Evolutionary conservation across 2,329 filamentous ascomycete species (phyloP).

Genomic region (Aspergillus brasiliensis): DNA sequence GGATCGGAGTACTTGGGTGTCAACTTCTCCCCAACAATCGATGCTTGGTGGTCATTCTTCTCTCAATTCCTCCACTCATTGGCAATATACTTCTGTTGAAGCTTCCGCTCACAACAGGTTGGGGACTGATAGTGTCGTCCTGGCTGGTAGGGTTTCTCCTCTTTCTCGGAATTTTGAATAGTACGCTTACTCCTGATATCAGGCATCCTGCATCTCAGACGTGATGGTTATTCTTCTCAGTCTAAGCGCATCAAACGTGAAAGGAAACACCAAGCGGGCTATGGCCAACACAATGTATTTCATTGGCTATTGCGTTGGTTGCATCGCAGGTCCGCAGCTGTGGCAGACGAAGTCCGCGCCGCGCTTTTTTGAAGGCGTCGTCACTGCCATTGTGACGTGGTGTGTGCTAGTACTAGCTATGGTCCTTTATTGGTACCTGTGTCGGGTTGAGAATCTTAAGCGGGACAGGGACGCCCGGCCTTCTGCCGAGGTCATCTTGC

Average conservation of each 20-base stretch:
- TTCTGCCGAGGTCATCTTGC: too few relatives aligned
- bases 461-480: not conserved
- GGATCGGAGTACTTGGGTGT: constrained; percentile 48
- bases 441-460: constrained; percentile 38
- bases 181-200: not conserved
- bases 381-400: constrained; percentile 50
- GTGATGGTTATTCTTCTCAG: constrained; percentile 46
- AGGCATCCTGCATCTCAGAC: constrained; percentile 48
- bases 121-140: constrained; percentile 52
- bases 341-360: constrained; percentile 45
- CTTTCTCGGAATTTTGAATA: too few relatives aligned
- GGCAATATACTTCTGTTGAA: constrained; percentile 49
- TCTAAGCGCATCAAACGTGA: constrained; percentile 51
- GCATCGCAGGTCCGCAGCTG: constrained; percentile 50
- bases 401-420: constrained; percentile 40
- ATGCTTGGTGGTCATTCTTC: constrained; percentile 40
- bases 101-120: constrained; percentile 44
- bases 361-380: constrained; percentile 48
- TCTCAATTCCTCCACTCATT: constrained; percentile 47
- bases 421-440: constrained; percentile 39
- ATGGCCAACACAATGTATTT: constrained; percentile 53
- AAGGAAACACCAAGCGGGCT: constrained; percentile 54
- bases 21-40: constrained; percentile 44
- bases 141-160: constrained; percentile 33
- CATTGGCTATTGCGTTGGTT: constrained; percentile 51